Percentiles rank a stretch among this genome's conserved stretches.
These are phyloP conservation scores for Diaporthe citri DNA, from an alignment of 2,329 filamentous ascomycete genomes.

Conservation along the genomic window DNA sequence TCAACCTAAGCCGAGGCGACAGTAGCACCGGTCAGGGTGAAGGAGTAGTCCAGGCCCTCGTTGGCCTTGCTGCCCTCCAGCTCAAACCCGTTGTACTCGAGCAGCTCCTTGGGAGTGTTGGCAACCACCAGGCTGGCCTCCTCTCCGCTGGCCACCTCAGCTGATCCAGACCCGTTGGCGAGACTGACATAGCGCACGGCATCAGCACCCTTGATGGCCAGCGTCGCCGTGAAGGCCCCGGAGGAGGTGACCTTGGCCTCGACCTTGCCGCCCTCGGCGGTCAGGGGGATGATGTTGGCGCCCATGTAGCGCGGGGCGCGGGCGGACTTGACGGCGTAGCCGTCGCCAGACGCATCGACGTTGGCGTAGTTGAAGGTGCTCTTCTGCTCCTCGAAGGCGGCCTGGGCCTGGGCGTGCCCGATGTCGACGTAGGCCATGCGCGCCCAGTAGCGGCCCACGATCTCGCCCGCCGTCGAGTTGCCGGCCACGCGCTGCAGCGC, in stretches of 20 bases:
- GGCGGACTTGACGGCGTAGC: slow-evolving; percentile 22
- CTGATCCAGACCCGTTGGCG: slow-evolving; percentile 50
- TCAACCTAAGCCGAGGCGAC: slow-evolving; percentile 27
- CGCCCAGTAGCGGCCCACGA: slow-evolving; percentile 21
- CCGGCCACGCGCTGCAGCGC: slow-evolving; percentile 19
- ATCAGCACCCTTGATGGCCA: slow-evolving; percentile 52
- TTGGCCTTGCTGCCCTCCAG: slow-evolving; percentile 51
- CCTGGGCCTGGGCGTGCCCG: slow-evolving; percentile 7
- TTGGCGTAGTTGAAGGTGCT: slow-evolving; percentile 15
- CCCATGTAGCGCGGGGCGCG: slow-evolving; percentile 9
- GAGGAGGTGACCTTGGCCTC: slow-evolving; percentile 19
- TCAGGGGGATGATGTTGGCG: slow-evolving; percentile 11
- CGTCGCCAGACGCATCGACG: background rate
- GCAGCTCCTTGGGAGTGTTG: slow-evolving; percentile 59
- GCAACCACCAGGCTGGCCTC: slow-evolving; percentile 60
- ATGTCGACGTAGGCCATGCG: slow-evolving; percentile 23
- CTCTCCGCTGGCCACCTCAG: slow-evolving; percentile 53
- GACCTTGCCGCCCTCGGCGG: background rate
- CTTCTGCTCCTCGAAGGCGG: slow-evolving; percentile 22
- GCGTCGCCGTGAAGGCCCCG: slow-evolving; percentile 53
- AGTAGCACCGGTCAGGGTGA: slow-evolving; percentile 51
- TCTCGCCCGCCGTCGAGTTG: background rate
- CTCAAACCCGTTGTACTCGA: slow-evolving; percentile 59
- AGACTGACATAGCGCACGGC: slow-evolving; percentile 54
- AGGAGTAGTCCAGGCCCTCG: slow-evolving; percentile 54